Conservation (phyloP, 345 rosid species). For the Pseudoturritis turrita region DNA sequence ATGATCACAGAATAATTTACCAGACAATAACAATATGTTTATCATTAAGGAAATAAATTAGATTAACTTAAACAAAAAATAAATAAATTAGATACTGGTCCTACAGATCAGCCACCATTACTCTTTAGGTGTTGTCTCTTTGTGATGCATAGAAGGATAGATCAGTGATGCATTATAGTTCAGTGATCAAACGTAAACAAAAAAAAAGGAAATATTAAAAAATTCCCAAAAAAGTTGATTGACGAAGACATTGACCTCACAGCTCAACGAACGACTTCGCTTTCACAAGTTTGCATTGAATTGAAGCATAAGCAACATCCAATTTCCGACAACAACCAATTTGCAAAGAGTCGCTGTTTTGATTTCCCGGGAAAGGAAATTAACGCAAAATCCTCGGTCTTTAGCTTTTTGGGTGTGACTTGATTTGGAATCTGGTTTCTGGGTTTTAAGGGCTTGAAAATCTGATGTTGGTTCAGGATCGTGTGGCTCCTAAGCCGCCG, state of each 20-base stretch:
- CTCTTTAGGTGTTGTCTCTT: conserved; percentile 15
- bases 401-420: not conserved
- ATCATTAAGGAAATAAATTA: not conserved
- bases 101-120: conserved; percentile 9
- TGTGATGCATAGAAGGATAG: not conserved
- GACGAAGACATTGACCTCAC: conserved; percentile 11
- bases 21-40: too few relatives aligned
- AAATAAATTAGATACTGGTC: not conserved
- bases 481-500: conserved; percentile 44
- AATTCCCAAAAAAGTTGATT: not conserved
- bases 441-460: not conserved
- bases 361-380: not conserved
- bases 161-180: conserved; percentile 1
- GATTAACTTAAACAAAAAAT: not conserved
- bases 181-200: conserved; percentile 9
- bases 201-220: not conserved
- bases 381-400: not conserved
- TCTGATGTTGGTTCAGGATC: conserved; percentile 89
- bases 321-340: conserved; percentile 16
- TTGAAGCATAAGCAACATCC: conserved; percentile 23
- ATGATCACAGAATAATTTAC: too few relatives aligned
- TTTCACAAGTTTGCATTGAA: conserved; percentile 15
- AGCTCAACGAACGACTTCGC: conserved; percentile 17
- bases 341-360: not conserved
- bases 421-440: not conserved